Base-by-base conservation (phyloP, 306 rosid species). In the Glycine tomentella region DNA sequence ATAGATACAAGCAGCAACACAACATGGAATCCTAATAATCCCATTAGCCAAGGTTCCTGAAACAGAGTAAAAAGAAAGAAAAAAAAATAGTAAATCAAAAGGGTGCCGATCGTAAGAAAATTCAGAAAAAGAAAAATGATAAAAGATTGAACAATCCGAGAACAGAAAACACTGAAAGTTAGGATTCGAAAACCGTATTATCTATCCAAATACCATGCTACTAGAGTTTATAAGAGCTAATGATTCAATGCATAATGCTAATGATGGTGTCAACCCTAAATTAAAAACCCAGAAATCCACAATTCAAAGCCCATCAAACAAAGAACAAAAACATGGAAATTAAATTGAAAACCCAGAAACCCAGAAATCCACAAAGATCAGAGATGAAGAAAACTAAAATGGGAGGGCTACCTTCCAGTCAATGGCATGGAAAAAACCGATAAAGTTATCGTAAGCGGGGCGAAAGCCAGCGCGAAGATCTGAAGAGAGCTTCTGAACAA, bases 391-490 rank as follows among this genome's bases (percentile, higher is more conserved):
- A 61, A 61, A 31, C 8, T 3, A 1, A 36, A 38, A 15, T 15
- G 14, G 16, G 4, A 36, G 5, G 50, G 44, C 2, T 6, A 93
- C 99, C 97, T 88, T 91, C 98, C 99, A 95, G 85, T 93, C 88
- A 80, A 95, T 87, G 59, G 99, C 94, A 67, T 93, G 94, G 84
- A 95, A 95, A 85, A 95, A 95, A 3, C 99, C 98, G 6, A 93
- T 34, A 61, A 95, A 93, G 58, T 90, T 93, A 16, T 95, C 97
- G 3, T 74, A 65, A 17, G 98, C 98, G 9, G 98, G 99, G 15
- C 83, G 86, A 7, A 95, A 77, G 77, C 88, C 91, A 34, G 88
- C 33, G 76, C 96, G 96, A 84, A 95, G 89, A 45, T 95, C 99
- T 0, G 89, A 82, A 40, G 98, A 90, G 53, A 95, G n/a, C 75